phyloP scores from a whole-genome alignment of 176 grass and related monocot species.

The bread wheat (Triticum aestivum) region IWGSC_CS_RefSeq_v2.1 NC_057804.1:482950543-482951042 shows the following conservation, averaged over 20 bases:
- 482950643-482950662: conserved; percentile 62
- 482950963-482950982: background rate
- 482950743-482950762: conserved; percentile 71
- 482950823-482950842: conserved; percentile 6
- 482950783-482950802: conserved; percentile 64
- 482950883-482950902: background rate
- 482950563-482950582: conserved; percentile 85
- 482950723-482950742: conserved; percentile 93
- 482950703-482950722: conserved; percentile 92
- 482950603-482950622: conserved; percentile 57
- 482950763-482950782: conserved; percentile 67
- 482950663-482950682: conserved; percentile 61
- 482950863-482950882: conserved; percentile 1
- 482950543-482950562: conserved; percentile 75
- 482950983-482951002: background rate
- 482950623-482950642: conserved; percentile 81
- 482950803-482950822: conserved; percentile 49
- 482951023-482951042: background rate
- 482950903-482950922: conserved; percentile 4
- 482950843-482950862: conserved; percentile 26
- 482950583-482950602: conserved; percentile 78
- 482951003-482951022: background rate
- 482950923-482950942: background rate
- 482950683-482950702: conserved; percentile 80
- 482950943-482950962: background rate